phyloP scores from a whole-genome alignment of 169 alveolate genomes.

The Miamiensis avidus region DNA sequence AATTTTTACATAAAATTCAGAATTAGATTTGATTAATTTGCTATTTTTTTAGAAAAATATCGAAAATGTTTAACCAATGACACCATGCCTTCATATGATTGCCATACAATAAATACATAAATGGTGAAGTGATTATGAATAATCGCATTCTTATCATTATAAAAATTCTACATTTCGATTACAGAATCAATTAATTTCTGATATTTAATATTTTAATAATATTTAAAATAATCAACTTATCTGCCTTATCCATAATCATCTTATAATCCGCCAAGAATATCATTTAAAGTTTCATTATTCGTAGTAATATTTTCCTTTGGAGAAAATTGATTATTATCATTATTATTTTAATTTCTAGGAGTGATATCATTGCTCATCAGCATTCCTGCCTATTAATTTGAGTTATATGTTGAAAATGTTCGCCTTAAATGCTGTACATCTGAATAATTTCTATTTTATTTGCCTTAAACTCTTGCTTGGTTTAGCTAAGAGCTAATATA shows the following conservation, averaged over 20 bases:
- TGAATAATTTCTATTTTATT: too few species aligned
- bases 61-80: neutral
- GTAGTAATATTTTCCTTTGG: too few species aligned
- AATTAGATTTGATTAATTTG: too few species aligned
- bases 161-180: neutral
- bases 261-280: too few species aligned
- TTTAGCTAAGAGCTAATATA: neutral
- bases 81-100: neutral
- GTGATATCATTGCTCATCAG: neutral
- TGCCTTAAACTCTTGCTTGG: neutral
- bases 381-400: too few species aligned
- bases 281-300: too few species aligned
- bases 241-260: neutral
- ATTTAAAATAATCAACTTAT: neutral
- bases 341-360: neutral
- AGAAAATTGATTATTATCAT: too few species aligned
- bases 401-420: too few species aligned
- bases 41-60: too few species aligned
- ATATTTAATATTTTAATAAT: too few species aligned
- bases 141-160: neutral
- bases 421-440: neutral
- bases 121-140: neutral
- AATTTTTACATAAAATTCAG: neutral
- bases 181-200: neutral
- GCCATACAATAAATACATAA: neutral